Percentiles rank a stretch among this genome's conserved stretches.
These are phyloP conservation scores for Dioscorea dumetorum DNA, from an alignment of 106 monocot genomes.

Conservation along the genomic window DNA sequence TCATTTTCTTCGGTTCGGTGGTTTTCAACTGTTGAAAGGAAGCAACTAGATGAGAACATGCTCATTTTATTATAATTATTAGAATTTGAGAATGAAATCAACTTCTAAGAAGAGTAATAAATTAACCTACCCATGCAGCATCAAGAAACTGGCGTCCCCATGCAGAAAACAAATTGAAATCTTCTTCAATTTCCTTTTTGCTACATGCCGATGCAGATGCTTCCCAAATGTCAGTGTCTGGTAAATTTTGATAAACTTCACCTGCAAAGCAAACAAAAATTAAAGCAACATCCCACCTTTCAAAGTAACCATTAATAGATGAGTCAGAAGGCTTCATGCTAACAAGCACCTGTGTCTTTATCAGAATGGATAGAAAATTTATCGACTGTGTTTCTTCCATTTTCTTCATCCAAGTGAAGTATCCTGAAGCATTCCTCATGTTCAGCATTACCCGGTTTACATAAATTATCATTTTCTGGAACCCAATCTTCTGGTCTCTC, in stretches of 20 bases:
- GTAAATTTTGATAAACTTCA: conserved; percentile 30
- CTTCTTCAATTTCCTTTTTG: conserved; percentile 7
- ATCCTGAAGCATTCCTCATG: conserved; percentile 17
- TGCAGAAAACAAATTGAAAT: conserved; percentile 11
- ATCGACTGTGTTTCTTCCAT: conserved; percentile 36
- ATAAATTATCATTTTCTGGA: conserved; percentile 24
- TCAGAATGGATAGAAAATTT: conserved; percentile 65
- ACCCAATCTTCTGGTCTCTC: conserved; percentile 89
- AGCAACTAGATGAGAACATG: background rate
- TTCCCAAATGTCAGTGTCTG: conserved; percentile 30
- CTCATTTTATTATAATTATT: background rate
- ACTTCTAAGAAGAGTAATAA: too few relatives aligned
- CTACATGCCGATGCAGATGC: conserved; percentile 8
- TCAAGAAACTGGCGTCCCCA: conserved; percentile 65
- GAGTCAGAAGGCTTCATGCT: too few relatives aligned
- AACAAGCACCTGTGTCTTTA: conserved; percentile 18
- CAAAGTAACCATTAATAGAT: too few relatives aligned
- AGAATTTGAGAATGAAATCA: background rate
- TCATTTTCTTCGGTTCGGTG: conserved; percentile 27
- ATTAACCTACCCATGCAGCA: conserved; percentile 38
- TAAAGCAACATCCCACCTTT: too few relatives aligned
- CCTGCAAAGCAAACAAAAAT: conserved; percentile 18
- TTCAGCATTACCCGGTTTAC: conserved; percentile 3
- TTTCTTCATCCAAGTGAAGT: conserved; percentile 21
- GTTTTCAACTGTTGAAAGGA: conserved; percentile 38